These are phyloP conservation scores for Moesziomyces sp. DNA, from an alignment of 1,284 basidiomycete genomes.

Conservation along the genomic window DNA sequence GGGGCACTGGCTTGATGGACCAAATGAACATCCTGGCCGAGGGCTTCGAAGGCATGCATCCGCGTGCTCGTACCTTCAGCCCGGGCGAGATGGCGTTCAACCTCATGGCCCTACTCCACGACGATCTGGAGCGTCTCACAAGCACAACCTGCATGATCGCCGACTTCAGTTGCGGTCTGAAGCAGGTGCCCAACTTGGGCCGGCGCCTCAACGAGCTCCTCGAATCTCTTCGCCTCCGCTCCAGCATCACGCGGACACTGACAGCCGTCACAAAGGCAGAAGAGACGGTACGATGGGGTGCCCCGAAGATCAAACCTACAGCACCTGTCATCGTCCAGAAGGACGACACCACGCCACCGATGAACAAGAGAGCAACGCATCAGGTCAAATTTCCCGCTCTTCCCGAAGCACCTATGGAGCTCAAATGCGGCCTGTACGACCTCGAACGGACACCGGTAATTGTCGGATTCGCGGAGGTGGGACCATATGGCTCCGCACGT, in stretches of 20 bases:
- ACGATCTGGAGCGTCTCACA: slow-evolving; percentile 92
- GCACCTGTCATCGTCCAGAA: no score
- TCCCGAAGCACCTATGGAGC: slow-evolving; percentile 68
- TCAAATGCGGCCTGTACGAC: slow-evolving; percentile 70
- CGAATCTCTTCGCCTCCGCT: slow-evolving; percentile 73
- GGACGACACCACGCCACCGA: no score
- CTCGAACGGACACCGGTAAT: slow-evolving; percentile 94
- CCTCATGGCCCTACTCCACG: slow-evolving; percentile 93
- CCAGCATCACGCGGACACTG: not conserved
- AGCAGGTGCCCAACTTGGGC: no score
- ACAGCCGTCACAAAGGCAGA: not conserved
- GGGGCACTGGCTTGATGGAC: slow-evolving; percentile 93
- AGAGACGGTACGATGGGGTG: slow-evolving; percentile 70
- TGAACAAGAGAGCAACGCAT: slow-evolving; percentile 83
- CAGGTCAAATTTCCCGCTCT: slow-evolving; percentile 89
- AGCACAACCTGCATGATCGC: slow-evolving; percentile 69
- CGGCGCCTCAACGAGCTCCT: slow-evolving; percentile 48
- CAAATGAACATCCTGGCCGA: slow-evolving; percentile 94
- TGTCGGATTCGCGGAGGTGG: slow-evolving; percentile 96
- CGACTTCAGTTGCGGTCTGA: no score
- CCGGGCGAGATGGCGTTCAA: slow-evolving; percentile 99
- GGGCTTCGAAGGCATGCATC: slow-evolving; percentile 83
- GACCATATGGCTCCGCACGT: slow-evolving; percentile 97
- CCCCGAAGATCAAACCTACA: slow-evolving; percentile 89
- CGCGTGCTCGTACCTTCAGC: slow-evolving; percentile 96